Evolutionary conservation across 2,329 filamentous ascomycete genomes (phyloP).

Genomic region (Beauveria brongniartii): DNA sequence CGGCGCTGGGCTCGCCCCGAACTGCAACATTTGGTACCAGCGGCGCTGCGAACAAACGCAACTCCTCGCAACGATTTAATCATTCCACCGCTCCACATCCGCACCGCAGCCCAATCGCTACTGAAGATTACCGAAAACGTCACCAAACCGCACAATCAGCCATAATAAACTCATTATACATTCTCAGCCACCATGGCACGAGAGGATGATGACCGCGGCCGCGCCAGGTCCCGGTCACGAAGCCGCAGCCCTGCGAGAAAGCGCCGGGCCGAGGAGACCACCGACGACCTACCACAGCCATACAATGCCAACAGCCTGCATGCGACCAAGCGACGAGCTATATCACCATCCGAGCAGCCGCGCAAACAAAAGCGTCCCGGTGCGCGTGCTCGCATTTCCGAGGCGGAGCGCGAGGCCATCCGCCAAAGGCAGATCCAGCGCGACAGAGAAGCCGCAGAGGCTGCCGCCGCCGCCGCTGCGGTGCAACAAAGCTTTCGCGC

Average conservation of each 20-base stretch:
- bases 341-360: conserved; percentile 47
- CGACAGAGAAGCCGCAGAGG: conserved; percentile 34
- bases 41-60: neutral
- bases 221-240: conserved; percentile 8
- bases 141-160: neutral
- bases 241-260: conserved; percentile 16
- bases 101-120: neutral
- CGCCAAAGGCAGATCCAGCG: conserved; percentile 54
- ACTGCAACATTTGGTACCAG: neutral
- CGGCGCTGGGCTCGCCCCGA: neutral
- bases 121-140: neutral
- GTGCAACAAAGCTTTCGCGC: conserved; percentile 32
- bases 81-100: neutral
- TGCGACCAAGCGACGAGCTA: conserved; percentile 48
- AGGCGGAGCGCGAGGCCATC: conserved; percentile 59
- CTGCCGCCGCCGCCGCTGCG: conserved; percentile 28
- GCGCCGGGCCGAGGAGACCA: conserved; percentile 23
- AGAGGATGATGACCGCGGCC: conserved; percentile 3
- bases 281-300: conserved; percentile 46
- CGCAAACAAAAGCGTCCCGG: conserved; percentile 64
- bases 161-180: neutral
- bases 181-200: conserved; percentile 8
- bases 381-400: conserved; percentile 57
- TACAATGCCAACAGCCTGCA: conserved; percentile 53
- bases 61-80: neutral